Conservation (phyloP, 805 yeast genomes). For the Kluyveromyces dobzhanskii region DNA sequence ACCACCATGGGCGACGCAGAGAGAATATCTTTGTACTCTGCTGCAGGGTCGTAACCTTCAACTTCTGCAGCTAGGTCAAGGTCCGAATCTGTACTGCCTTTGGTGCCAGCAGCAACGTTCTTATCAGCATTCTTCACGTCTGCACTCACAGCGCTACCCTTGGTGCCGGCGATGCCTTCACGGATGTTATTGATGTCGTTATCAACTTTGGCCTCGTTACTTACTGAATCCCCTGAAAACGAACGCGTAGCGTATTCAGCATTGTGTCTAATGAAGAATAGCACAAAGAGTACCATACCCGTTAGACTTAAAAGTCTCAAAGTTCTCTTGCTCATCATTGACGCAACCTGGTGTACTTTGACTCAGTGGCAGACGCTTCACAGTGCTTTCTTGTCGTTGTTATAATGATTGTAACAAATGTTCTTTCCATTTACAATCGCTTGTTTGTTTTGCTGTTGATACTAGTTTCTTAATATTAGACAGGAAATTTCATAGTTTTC, state of each 20-base stretch:
- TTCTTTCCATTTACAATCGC: too few relatives aligned
- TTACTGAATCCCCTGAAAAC: neutral
- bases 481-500: too few relatives aligned
- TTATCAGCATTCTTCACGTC: constrained; percentile 1
- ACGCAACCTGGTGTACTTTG: too few relatives aligned
- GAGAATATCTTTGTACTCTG: constrained; percentile 50
- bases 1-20: constrained; percentile 56
- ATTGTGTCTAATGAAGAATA: constrained; percentile 22
- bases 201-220: constrained; percentile 10
- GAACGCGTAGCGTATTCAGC: constrained; percentile 10
- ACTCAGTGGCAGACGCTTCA: too few relatives aligned
- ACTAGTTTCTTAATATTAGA: too few relatives aligned
- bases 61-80: constrained; percentile 10
- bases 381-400: too few relatives aligned
- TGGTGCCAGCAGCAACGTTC: constrained; percentile 5
- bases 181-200: constrained; percentile 15
- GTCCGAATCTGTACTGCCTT: constrained; percentile 4
- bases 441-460: too few relatives aligned
- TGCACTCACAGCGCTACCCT: constrained; percentile 4
- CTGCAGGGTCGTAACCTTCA: constrained; percentile 38
- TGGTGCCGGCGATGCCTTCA: constrained; percentile 12
- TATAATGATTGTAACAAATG: too few relatives aligned
- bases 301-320: constrained; percentile 22
- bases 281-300: constrained; percentile 16
- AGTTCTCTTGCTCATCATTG: constrained; percentile 18